Evolutionary conservation across 1,139 yeast genomes (phyloP).

Genomic region (Saccharomycopsis hybrid): DNA sequence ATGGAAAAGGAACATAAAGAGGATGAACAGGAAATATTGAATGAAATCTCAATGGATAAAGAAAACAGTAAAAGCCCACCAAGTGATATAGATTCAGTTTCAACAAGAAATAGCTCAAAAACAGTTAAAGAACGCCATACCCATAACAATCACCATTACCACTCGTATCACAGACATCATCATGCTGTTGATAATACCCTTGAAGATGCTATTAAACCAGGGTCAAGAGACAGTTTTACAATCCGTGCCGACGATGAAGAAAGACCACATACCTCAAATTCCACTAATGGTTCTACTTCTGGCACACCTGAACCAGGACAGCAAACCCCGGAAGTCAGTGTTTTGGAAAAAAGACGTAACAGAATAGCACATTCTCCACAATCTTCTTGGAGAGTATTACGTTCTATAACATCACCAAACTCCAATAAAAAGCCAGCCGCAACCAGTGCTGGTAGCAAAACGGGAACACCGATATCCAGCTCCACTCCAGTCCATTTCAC

Average conservation of each 20-base stretch:
- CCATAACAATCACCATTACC: conserved; percentile 1
- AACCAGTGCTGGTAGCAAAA: neutral
- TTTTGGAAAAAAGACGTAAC: conserved; percentile 14
- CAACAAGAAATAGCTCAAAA: too few species aligned
- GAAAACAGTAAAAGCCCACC: conserved; percentile 6
- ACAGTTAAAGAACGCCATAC: neutral
- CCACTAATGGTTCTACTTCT: neutral
- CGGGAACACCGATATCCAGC: conserved; percentile 4
- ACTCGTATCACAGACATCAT: neutral
- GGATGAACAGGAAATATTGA: conserved; percentile 20
- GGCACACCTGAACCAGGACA: too few species aligned
- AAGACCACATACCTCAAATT: neutral
- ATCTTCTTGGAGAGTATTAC: conserved; percentile 37
- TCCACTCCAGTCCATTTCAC: conserved; percentile 4
- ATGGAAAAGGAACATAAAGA: conserved; percentile 5
- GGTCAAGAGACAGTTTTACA: conserved; percentile 10
- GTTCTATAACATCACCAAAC: conserved; percentile 34
- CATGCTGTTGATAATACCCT: conserved; percentile 2
- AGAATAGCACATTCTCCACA: conserved; percentile 16
- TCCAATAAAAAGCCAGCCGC: conserved; percentile 8
- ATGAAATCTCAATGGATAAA: conserved; percentile 11
- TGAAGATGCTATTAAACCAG: conserved; percentile 1
- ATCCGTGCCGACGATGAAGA: conserved; percentile 13
- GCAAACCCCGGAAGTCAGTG: neutral
- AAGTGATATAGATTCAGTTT: neutral